Evolutionary conservation across 768 basidiomycete genomes (phyloP).

Genomic region (Suillus tomentosus): DNA sequence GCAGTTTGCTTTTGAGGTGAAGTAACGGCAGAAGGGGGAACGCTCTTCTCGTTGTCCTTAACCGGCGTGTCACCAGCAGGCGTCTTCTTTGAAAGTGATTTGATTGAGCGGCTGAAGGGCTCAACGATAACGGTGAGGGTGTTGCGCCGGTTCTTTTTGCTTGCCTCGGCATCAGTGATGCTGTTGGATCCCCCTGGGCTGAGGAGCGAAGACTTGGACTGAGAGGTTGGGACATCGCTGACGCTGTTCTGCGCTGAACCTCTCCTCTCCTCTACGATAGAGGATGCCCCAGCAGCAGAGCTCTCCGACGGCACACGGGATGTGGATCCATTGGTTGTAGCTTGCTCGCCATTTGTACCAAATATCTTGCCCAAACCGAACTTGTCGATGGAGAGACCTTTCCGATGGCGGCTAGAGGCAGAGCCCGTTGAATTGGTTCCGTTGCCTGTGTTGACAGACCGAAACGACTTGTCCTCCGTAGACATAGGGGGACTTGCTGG

Average conservation of each 20-base stretch:
- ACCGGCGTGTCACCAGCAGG: conserved; percentile 39
- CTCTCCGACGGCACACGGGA: conserved; percentile 48
- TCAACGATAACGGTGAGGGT: conserved; percentile 89
- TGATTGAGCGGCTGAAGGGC: conserved; percentile 57
- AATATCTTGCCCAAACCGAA: conserved; percentile 80
- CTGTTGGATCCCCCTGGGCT: conserved; percentile 34
- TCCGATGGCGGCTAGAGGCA: conserved; percentile 55
- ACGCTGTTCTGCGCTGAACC: conserved; percentile 11
- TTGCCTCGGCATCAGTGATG: conserved; percentile 28
- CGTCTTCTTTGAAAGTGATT: conserved; percentile 37
- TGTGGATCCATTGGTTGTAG: conserved; percentile 33
- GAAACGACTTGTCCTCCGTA: conserved; percentile 29
- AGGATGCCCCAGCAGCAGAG: conserved; percentile 27
- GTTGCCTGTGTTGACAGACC: conserved; percentile 29
- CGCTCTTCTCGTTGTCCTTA: conserved; percentile 44
- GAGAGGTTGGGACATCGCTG: conserved; percentile 31
- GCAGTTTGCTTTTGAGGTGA: conserved; percentile 31
- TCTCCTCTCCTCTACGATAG: conserved; percentile 23
- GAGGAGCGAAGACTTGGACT: conserved; percentile 34
- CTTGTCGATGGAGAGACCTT: conserved; percentile 77
- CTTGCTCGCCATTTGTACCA: conserved; percentile 42
- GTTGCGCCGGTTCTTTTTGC: conserved; percentile 71
- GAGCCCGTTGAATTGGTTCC: conserved; percentile 38
- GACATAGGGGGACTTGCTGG: conserved; percentile 45
- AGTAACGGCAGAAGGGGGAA: conserved; percentile 30